These are phyloP conservation scores for Dioscorea alata DNA, from an alignment of 106 monocot species.

Conservation along the genomic window DNA sequence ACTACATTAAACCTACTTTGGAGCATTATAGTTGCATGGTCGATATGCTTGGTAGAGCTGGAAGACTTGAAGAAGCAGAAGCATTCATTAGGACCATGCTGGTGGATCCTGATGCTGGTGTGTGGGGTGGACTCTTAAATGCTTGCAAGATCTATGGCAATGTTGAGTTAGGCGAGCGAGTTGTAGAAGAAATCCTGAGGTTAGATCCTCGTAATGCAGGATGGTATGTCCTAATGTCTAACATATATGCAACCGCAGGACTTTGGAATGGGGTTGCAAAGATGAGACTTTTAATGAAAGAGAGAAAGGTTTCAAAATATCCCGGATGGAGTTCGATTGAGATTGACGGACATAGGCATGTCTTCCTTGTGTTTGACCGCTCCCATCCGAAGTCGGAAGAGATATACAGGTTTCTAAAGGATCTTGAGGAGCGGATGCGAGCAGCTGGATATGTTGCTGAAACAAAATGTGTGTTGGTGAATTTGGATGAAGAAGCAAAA, in stretches of 20 bases:
- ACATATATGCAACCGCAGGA: constrained; percentile 30
- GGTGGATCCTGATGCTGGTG: constrained; percentile 25
- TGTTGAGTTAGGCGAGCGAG: constrained; percentile 30
- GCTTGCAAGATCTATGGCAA: constrained; percentile 38
- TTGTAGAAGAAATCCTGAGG: constrained; percentile 19
- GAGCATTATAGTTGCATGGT: constrained; percentile 45
- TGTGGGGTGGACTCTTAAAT: constrained; percentile 31
- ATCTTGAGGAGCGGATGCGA: constrained; percentile 30
- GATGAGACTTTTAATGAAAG: constrained; percentile 31
- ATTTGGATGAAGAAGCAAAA: constrained; percentile 36
- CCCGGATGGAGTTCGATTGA: constrained; percentile 45
- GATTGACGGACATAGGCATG: constrained; percentile 20
- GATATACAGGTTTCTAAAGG: constrained; percentile 23
- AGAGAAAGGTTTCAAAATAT: constrained; percentile 18
- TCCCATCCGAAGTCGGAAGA: constrained; percentile 20
- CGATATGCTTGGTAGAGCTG: constrained; percentile 51
- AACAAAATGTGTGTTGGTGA: constrained; percentile 34
- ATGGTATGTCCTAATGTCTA: constrained; percentile 43
- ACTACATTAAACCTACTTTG: constrained; percentile 22
- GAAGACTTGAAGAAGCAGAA: constrained; percentile 30
- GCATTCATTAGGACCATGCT: constrained; percentile 22
- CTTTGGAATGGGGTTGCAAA: constrained; percentile 31
- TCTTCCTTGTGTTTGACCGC: constrained; percentile 24
- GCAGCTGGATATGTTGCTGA: constrained; percentile 24
- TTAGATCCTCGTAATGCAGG: constrained; percentile 29